Evolutionary conservation across 2,329 filamentous ascomycete genomes (phyloP), one percentile per base, ranked within the genome.

Genomic region (Talaromyces albobiverticillius): DNA sequence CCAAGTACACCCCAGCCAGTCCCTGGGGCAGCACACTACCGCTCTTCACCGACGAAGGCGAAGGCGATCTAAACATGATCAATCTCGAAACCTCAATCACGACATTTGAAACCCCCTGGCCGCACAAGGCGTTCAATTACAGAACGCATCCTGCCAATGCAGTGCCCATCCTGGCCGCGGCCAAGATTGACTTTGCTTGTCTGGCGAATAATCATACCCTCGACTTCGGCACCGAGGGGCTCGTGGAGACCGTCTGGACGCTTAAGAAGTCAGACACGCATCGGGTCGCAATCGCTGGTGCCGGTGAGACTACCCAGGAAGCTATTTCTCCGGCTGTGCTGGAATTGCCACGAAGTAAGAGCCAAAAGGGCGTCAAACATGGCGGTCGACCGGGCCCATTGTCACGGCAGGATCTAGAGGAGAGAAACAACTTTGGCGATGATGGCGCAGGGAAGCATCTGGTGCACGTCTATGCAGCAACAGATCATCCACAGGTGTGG

Each of bases 131-230:
- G 2, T 75, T 71, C 63, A 74, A 73, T 46, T 74, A 73, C 53
- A 67, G 70, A 51, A 72, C 70, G 64, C 71, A 74, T 49, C 70
- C 71, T 1, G 64, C 61, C n/a, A 73, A 74, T 41, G 59, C 70
- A 1, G 56, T 53, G 1, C 31, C 40, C 3, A 64, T 67, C 8
- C 56, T 73, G 13, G 60, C 62, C 29, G 65, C 63, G 16, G 70
- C 67, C 2, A 50, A 58, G 0, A 58, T 73, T 20, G 62, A 68
- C 54, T 73, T 70, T 46, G 68, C 65, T 1, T 64, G 63, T 36
- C 59, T 74, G 5, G 71, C 71, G 1, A 75, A 75, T 56, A 74
- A 74, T 51, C 71, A 75, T 48, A 68, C 65, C 0, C 64, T 73
- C 3, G 72, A 74, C 53, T 74, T 71, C 51, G 59, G 62, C 3